Evolutionary conservation across 2,329 filamentous ascomycete species (phyloP), one percentile per base, ranked within the genome.

Genomic region (Aspergillus sp.): DNA sequence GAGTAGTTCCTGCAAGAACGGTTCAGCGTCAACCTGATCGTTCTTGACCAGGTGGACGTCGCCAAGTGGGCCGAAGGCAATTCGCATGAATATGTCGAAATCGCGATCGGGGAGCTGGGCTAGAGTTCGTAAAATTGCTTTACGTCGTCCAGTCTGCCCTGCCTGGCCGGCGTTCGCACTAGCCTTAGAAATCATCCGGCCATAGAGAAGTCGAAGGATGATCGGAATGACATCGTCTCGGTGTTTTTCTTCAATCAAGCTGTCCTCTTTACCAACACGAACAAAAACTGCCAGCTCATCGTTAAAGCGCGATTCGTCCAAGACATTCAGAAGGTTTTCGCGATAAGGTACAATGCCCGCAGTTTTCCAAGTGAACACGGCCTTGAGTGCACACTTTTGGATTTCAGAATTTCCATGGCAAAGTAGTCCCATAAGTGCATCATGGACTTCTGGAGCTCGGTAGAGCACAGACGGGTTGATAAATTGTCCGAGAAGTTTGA

Each of bases 271-370:
- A 17, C 90, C 87, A 15, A 89, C 84, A 68, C 91, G 89, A 53
- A 99, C 83, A 62, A 99, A 89, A 4, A 95, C 86, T 0, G 91
- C 89, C n/a, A 99, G 82, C 71, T 98, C 93, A 68, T 98, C 95
- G 68, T 92, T 91, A 76, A 98, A 96, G 48, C 90, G 85, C 22
- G 90, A 87, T 61, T 98, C 95, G 64, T 99, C 95, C 8, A 98
- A 83, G 2, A 99, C 80, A 65, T 91, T 93, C 60, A 91, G 83
- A 22, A 99, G 76, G 64, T 93, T 91, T 64, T 97, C 92, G 66
- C 92, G 86, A 68, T 98, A 96, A 0, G 87, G 82, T 58, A 83
- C 83, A 49, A 99, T 80, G 8, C 83, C 86, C 2, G 88, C 82
- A 57, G 89, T 85, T 72, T 96, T 98, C 93, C 95, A 99, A 0